Conservation (phyloP, 2,329 filamentous ascomycete genomes). For the Chaetomiaceae sp. region DNA sequence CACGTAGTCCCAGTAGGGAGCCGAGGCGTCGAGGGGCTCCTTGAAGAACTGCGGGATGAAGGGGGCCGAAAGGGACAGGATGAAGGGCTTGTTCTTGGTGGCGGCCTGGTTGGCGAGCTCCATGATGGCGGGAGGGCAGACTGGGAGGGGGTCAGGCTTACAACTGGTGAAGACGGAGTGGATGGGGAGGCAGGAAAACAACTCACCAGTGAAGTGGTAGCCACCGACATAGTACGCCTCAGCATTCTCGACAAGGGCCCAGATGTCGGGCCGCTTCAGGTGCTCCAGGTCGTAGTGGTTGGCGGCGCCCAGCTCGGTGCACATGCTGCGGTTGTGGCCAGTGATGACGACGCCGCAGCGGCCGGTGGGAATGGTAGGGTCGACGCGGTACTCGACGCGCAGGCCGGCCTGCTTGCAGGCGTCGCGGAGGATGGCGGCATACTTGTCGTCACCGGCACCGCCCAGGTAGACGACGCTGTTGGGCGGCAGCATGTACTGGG, state of each 20-base stretch:
- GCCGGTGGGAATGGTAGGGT: slow-evolving; percentile 78
- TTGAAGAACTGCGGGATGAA: slow-evolving; percentile 99
- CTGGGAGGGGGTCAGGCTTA: slow-evolving; percentile 33
- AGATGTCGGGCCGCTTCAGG: slow-evolving; percentile 85
- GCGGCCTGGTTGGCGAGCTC: slow-evolving; percentile 89
- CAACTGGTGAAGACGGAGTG: background rate
- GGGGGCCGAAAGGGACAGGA: slow-evolving; percentile 87
- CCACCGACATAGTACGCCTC: slow-evolving; percentile 90
- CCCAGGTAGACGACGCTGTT: slow-evolving; percentile 92
- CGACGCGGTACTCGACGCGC: slow-evolving; percentile 90
- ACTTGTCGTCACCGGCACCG: slow-evolving; percentile 93
- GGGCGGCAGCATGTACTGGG: slow-evolving; percentile 87
- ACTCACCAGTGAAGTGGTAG: slow-evolving; percentile 78
- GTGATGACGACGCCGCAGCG: slow-evolving; percentile 97
- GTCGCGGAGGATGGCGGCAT: slow-evolving; percentile 80
- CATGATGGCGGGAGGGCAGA: slow-evolving; percentile 85
- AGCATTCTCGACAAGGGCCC: slow-evolving; percentile 84
- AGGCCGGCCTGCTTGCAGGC: slow-evolving; percentile 85
- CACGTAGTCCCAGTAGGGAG: slow-evolving; percentile 92
- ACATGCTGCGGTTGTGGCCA: slow-evolving; percentile 89
- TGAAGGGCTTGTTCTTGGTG: slow-evolving; percentile 82
- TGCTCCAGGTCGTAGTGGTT: slow-evolving; percentile 97
- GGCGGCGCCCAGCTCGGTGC: slow-evolving; percentile 90
- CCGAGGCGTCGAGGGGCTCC: slow-evolving; percentile 79
- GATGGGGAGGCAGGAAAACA: background rate